Percentiles rank a stretch among this genome's conserved stretches.
phyloP scores from a whole-genome alignment of 2,329 filamentous ascomycete genomes.

The Sclerotinia spermophila region DNA sequence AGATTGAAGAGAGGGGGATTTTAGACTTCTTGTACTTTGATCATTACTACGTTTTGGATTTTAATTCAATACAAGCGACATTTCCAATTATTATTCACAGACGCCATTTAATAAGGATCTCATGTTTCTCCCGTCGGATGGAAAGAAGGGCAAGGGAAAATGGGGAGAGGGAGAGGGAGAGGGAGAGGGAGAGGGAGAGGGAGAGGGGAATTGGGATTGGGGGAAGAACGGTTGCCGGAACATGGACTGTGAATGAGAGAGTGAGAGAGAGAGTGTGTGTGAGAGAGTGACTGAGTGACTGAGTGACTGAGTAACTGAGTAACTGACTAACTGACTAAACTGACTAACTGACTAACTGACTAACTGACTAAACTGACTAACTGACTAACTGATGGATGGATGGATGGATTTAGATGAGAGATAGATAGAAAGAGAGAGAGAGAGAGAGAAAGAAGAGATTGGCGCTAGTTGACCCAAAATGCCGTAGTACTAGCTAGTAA shows the following conservation, averaged over 20 bases:
- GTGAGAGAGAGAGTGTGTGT: background rate
- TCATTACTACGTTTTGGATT: constrained; percentile 13
- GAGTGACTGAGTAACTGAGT: background rate
- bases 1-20: background rate
- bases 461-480: background rate
- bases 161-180: too few species aligned
- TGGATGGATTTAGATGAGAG: background rate
- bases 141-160: background rate
- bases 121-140: background rate
- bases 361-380: background rate
- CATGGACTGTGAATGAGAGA: background rate
- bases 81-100: constrained; percentile 4
- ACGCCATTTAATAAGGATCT: background rate
- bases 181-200: background rate
- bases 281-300: background rate
- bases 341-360: background rate
- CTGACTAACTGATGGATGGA: background rate
- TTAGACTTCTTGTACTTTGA: constrained; percentile 14
- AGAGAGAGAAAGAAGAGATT: background rate
- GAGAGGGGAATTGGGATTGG: constrained; percentile 7
- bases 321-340: background rate
- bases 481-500: background rate
- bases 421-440: background rate
- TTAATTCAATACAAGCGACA: constrained; percentile 13
- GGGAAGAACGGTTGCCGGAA: constrained; percentile 18